Percentiles rank a stretch among this genome's conserved stretches.
Conservation (phyloP, 768 basidiomycete genomes). For the Auriscalpium microsporum region DNA sequence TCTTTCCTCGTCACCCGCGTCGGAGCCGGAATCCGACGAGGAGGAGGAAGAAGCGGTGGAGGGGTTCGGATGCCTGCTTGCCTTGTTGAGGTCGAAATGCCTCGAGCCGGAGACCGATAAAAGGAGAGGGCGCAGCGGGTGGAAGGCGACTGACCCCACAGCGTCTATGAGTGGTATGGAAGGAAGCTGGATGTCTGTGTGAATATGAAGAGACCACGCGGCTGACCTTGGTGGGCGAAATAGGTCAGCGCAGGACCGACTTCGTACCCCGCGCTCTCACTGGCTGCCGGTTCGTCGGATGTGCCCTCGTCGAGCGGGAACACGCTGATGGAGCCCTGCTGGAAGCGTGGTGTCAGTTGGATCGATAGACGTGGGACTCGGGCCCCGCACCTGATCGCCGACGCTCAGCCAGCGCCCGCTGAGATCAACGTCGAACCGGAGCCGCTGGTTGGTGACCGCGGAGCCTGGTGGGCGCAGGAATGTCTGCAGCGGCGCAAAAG, state of each 20-base stretch:
- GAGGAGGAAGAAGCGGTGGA: too few species aligned
- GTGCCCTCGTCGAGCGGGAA: constrained; percentile 38
- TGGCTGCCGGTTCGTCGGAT: background rate
- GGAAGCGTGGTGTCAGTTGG: background rate
- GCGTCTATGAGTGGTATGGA: constrained; percentile 40
- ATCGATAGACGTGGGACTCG: background rate
- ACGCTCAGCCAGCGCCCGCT: constrained; percentile 53
- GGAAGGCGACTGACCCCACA: constrained; percentile 64
- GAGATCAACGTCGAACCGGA: constrained; percentile 69
- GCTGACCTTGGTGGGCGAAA: constrained; percentile 50
- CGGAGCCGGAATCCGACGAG: too few species aligned
- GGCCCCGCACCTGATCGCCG: constrained; percentile 56
- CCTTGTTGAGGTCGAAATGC: constrained; percentile 37
- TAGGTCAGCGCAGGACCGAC: constrained; percentile 29
- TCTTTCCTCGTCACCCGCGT: too few species aligned
- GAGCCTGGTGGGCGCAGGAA: constrained; percentile 17
- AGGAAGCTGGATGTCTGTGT: background rate
- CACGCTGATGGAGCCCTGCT: constrained; percentile 54
- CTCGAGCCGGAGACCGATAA: constrained; percentile 72
- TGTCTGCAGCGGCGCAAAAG: constrained; percentile 32
- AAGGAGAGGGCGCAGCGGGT: constrained; percentile 51
- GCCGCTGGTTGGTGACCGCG: constrained; percentile 59
- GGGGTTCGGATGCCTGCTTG: too few species aligned
- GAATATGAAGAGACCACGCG: background rate
- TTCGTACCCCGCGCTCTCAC: constrained; percentile 1